A percentile compares a stretch with the other conserved stretches of the same genome.
phyloP scores from a whole-genome alignment of 768 basidiomycete species.

The Naganishia kalamii region DNA sequence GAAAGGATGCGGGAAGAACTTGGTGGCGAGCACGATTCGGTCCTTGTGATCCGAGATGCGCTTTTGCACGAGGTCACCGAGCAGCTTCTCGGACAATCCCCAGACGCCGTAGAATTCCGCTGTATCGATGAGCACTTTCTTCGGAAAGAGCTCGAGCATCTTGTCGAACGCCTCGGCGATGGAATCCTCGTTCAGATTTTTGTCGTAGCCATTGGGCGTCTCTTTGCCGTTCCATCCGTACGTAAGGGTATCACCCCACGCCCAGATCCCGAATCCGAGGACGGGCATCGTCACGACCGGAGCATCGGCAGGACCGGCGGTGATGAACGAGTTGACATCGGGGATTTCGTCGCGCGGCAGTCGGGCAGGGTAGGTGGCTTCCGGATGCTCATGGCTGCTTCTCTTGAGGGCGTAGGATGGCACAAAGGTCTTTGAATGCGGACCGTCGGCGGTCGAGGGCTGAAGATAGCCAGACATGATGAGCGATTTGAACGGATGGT shows the following conservation, averaged over 20 bases:
- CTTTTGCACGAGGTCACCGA: neutral
- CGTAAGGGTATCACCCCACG: constrained; percentile 9
- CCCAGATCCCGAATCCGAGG: constrained; percentile 5
- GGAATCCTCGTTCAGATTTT: neutral
- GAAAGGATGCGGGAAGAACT: neutral
- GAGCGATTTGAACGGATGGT: neutral
- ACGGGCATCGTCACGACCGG: neutral
- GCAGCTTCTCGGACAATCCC: neutral
- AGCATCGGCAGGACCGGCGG: neutral
- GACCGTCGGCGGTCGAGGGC: neutral
- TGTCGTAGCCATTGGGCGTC: constrained; percentile 4
- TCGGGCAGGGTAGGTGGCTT: neutral
- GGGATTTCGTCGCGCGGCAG: neutral
- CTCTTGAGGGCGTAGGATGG: neutral
- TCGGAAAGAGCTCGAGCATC: constrained; percentile 1
- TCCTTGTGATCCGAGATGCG: neutral
- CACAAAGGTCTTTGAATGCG: neutral
- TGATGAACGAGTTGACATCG: neutral
- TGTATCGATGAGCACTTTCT: constrained; percentile 2
- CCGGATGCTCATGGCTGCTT: neutral
- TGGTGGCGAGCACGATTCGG: neutral
- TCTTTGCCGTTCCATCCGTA: constrained; percentile 10
- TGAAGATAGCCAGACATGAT: neutral
- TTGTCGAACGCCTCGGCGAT: constrained; percentile 1
- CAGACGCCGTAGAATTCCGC: neutral